These are phyloP conservation scores for Dioscorea zingiberensis DNA, from an alignment of 106 monocot species.

Conservation along the genomic window DNA sequence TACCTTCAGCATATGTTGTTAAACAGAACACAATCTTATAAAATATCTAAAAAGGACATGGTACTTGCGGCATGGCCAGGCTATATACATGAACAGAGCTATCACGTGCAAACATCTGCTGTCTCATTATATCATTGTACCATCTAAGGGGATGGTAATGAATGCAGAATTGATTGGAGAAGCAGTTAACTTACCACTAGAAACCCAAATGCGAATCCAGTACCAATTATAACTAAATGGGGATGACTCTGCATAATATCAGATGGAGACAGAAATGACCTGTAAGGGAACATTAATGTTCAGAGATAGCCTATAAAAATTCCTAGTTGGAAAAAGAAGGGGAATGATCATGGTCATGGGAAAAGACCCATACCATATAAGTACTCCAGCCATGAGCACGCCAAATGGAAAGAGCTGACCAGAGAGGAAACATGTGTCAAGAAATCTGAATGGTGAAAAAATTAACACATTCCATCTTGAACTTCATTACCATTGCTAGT, in stretches of 20 bases:
- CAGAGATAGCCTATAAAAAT: not conserved
- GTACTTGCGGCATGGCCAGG: too few relatives aligned
- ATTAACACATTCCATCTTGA: not conserved
- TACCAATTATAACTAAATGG: conserved; percentile 83
- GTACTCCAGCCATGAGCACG: conserved; percentile 65
- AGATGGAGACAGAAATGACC: conserved; percentile 79
- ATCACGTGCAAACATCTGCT: too few relatives aligned
- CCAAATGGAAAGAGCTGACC: conserved; percentile 81
- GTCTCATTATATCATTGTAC: too few relatives aligned
- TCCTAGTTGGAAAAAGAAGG: not conserved
- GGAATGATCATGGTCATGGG: not conserved
- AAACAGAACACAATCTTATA: too few relatives aligned
- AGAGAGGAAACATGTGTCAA: conserved; percentile 5
- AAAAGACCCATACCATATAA: conserved; percentile 55
- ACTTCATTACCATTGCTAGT: conserved; percentile 80
- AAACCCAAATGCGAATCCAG: conserved; percentile 97
- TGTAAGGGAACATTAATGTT: conserved; percentile 5
- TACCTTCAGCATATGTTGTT: too few relatives aligned
- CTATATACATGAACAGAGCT: too few relatives aligned
- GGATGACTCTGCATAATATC: conserved; percentile 87
- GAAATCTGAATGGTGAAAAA: not conserved
- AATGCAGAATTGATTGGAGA: not conserved
- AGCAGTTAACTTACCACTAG: conserved; percentile 62
- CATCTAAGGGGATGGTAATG: too few relatives aligned
- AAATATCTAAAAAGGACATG: too few relatives aligned